Percentiles rank a stretch among this genome's conserved stretches.
These are phyloP conservation scores for Pythium monospermum DNA, from an alignment of 352 stramenopile genomes.

Conservation along the genomic window DNA sequence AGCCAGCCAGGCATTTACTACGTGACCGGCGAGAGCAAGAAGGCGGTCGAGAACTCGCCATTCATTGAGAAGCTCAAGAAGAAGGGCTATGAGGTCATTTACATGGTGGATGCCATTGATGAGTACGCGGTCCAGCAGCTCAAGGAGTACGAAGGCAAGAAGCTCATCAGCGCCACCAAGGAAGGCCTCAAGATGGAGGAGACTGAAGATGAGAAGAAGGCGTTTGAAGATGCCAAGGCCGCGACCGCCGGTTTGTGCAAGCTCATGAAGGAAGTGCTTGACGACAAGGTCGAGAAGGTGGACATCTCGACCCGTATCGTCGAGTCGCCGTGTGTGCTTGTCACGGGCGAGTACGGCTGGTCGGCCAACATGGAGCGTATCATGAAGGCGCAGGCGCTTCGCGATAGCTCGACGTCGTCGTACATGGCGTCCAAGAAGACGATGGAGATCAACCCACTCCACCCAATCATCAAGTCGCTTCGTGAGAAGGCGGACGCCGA, in stretches of 20 bases:
- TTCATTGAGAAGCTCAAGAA: slow-evolving; percentile 99
- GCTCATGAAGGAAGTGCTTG: slow-evolving; percentile 99
- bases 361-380: slow-evolving; percentile 99
- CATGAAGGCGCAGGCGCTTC: slow-evolving; percentile 99
- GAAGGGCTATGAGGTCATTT: slow-evolving; percentile 99
- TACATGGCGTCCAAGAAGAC: slow-evolving; percentile 99
- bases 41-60: slow-evolving; percentile 97
- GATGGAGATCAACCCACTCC: slow-evolving; percentile 99
- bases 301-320: slow-evolving; percentile 98
- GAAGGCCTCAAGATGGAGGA: slow-evolving; percentile 97
- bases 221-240: slow-evolving; percentile 98
- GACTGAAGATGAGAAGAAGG: slow-evolving; percentile 97
- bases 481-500: slow-evolving; percentile 98
- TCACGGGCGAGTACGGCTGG: slow-evolving; percentile 99
- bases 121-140: slow-evolving; percentile 99
- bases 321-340: slow-evolving; percentile 97
- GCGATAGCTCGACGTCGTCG: slow-evolving; percentile 94
- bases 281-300: slow-evolving; percentile 99
- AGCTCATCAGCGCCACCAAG: slow-evolving; percentile 98
- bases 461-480: slow-evolving; percentile 98
- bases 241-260: slow-evolving; percentile 97
- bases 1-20: slow-evolving; percentile 99
- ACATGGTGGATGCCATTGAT: slow-evolving; percentile 99
- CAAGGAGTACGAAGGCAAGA: slow-evolving; percentile 99
- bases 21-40: slow-evolving; percentile 99